These are phyloP conservation scores for Cavenderia fasciculata DNA, from an alignment of 78 protist species.

Conservation along the genomic window DNA sequence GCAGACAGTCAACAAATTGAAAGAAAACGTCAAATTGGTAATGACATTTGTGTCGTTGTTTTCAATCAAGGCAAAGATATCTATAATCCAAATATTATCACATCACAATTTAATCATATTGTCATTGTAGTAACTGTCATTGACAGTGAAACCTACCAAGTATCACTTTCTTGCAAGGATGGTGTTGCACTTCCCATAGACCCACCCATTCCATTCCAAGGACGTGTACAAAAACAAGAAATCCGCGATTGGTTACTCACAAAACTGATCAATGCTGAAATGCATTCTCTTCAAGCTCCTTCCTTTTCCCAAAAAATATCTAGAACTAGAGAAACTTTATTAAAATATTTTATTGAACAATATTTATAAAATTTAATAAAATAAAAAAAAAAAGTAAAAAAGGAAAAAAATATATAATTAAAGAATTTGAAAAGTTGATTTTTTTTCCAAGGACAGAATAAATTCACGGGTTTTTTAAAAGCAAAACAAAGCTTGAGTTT, in stretches of 20 bases:
- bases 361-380: conserved; percentile 16
- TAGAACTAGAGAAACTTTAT: conserved; percentile 66
- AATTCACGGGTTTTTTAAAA: too few species aligned
- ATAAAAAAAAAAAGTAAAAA: too few species aligned
- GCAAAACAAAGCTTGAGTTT: too few species aligned
- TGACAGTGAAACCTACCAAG: conserved; percentile 24
- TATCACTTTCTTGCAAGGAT: conserved; percentile 48
- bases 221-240: conserved; percentile 12
- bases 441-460: too few species aligned
- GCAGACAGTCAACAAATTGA: conserved; percentile 62
- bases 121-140: conserved; percentile 47
- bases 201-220: conserved; percentile 12
- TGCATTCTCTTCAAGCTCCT: conserved; percentile 61
- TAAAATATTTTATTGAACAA: conserved; percentile 67
- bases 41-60: conserved; percentile 39
- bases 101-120: conserved; percentile 75
- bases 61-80: conserved; percentile 59
- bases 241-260: conserved; percentile 47
- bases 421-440: too few species aligned
- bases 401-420: too few species aligned
- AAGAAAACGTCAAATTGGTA: conserved; percentile 59
- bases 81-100: conserved; percentile 39
- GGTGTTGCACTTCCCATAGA: conserved; percentile 48
- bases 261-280: conserved; percentile 63
- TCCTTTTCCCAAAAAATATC: conserved; percentile 31